These are phyloP conservation scores for Aspergillus haitiensis DNA, from an alignment of 495 filamentous ascomycete genomes.

Conservation along the genomic window DNA sequence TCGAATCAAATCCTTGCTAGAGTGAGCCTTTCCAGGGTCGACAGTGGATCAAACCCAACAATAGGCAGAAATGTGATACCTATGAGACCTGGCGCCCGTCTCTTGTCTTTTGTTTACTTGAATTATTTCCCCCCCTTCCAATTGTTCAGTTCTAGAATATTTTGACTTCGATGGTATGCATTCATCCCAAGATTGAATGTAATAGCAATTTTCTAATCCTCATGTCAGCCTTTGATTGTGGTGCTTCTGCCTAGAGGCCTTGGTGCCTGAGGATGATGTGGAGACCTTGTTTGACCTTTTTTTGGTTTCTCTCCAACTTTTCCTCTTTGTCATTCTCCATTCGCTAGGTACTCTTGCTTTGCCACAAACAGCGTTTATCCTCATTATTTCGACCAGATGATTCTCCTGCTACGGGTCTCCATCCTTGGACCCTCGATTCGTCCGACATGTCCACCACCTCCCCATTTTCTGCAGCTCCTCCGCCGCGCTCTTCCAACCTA, in stretches of 20 bases:
- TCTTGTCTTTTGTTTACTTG: background rate
- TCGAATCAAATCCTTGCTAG: background rate
- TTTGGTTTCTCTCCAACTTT: background rate
- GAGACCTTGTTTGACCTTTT: too few relatives aligned
- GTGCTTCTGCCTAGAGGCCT: too few relatives aligned
- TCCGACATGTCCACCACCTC: conserved; percentile 41
- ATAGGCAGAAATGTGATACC: too few relatives aligned
- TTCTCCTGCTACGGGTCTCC: conserved; percentile 12
- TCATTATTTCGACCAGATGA: conserved; percentile 18
- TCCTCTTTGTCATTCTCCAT: background rate
- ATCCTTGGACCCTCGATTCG: conserved; percentile 12
- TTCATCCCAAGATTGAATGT: too few relatives aligned
- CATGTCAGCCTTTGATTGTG: too few relatives aligned
- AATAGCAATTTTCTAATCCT: too few relatives aligned
- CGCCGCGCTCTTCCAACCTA: conserved; percentile 29
- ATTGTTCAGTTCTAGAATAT: background rate
- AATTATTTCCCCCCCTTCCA: conserved; percentile 21
- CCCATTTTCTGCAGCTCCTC: conserved; percentile 23
- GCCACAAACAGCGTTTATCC: background rate
- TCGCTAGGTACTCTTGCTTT: background rate
- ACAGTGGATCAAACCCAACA: background rate
- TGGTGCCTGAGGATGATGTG: too few relatives aligned
- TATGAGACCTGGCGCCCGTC: background rate
- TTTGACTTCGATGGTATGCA: too few relatives aligned
- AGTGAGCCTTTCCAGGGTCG: background rate